A percentile compares a stretch with the other conserved stretches of the same genome.
These are phyloP conservation scores for Tetrahymena thermophila DNA, from an alignment of 73 alveolate genomes.

Conservation along the genomic window DNA sequence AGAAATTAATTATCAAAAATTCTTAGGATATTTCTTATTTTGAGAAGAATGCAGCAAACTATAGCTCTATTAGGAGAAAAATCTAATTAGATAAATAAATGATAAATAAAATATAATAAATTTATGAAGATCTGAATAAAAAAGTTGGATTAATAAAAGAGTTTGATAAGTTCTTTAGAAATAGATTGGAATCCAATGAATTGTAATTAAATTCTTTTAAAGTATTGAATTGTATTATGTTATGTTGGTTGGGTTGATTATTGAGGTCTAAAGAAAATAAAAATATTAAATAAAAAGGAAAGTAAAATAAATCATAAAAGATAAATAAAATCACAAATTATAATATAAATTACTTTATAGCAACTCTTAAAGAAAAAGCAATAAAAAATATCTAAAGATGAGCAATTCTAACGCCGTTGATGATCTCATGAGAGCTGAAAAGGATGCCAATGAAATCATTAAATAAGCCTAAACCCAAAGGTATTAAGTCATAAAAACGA, in stretches of 20 bases:
- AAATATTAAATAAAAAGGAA: neutral
- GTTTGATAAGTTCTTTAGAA: neutral
- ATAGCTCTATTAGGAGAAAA: neutral
- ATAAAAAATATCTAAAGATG: neutral
- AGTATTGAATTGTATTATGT: neutral
- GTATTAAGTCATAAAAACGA: neutral
- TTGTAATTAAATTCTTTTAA: too few species aligned
- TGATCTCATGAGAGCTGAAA: conserved; percentile 39
- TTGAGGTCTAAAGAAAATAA: neutral
- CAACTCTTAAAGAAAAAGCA: neutral
- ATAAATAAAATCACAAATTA: neutral
- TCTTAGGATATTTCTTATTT: neutral
- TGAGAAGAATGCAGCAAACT: neutral
- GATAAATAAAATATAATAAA: too few species aligned
- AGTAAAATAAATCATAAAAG: neutral
- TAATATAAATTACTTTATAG: neutral
- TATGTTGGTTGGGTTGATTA: neutral
- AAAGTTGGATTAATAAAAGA: neutral
- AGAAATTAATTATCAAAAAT: too few species aligned
- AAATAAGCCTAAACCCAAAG: conserved; percentile 26
- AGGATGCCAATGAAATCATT: conserved; percentile 37
- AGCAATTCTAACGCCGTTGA: conserved; percentile 24
- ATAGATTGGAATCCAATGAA: neutral
- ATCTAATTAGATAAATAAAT: neutral
- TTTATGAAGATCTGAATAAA: neutral